Base-by-base conservation (phyloP, 208 protist species). In the Crithidia bombi region DNA sequence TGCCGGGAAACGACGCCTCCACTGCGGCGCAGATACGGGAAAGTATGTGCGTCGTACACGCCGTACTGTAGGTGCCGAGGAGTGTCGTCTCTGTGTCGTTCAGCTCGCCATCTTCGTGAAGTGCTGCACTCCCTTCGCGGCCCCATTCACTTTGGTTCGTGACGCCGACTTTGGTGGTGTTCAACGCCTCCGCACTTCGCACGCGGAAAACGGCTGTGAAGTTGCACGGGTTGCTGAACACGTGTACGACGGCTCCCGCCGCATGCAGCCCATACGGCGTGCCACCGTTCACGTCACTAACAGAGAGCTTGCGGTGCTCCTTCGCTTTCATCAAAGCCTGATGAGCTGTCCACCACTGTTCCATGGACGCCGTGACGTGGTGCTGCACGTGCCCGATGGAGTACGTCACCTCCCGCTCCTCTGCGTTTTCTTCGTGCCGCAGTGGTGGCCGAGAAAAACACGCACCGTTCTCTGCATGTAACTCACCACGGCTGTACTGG, bases 331-430 rank as follows among this genome's bases (percentile, higher is more conserved):
- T 36, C 21, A 23, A 5, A 10, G 21, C 11, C 35, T 70, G 71
- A 14, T 77, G 71, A 11, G 36, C 46, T 17, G 12, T 21, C 63
- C 71, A 67, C 71, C 71, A 77, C 30, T 77, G 55, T 21, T 21
- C 5, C 64, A 77, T 66, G 17, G 32, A 52, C 21, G 71, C 62
- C 33, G 43, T 35, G 17, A 62, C 21, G 4, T 35, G 56, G 0
- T 21, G 71, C 30, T 33, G 49, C 32, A 77, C 71, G 10, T 49
- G 63, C 5, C 38, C 64, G 23, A 77, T 62, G 28, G 71, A 70
- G 64, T 77, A 77, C 32, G 64, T 77, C 9, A 77, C 71, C 32
- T 66, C 64, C 5, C 55, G 63, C 33, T 77, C 64, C 64, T 77
- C 71, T 15, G 35, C 38, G 33, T 55, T 77, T 17, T 77, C 71